Evolutionary conservation across 2,329 filamentous ascomycete genomes (phyloP).

Genomic region (Trichoderma gracile): DNA sequence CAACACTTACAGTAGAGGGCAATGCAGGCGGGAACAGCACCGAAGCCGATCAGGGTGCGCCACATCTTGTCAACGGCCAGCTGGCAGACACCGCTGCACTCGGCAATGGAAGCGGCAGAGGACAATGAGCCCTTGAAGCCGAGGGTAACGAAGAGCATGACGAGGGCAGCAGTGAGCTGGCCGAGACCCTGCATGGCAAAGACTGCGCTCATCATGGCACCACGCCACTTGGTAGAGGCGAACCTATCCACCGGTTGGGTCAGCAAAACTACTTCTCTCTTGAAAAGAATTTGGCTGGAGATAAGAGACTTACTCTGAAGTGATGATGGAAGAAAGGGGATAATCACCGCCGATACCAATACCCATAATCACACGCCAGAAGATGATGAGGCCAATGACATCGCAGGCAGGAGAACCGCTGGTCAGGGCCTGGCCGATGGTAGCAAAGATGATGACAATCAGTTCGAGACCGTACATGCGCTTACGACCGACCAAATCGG

Average conservation of each 20-base stretch:
- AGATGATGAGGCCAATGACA: constrained; percentile 68
- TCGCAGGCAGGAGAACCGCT: constrained; percentile 64
- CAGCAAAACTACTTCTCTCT: neutral
- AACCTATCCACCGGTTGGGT: constrained; percentile 41
- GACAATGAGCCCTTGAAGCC: constrained; percentile 68
- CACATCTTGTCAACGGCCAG: constrained; percentile 78
- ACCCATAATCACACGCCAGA: constrained; percentile 77
- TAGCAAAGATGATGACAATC: constrained; percentile 78
- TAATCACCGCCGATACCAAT: constrained; percentile 60
- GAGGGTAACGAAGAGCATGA: constrained; percentile 72
- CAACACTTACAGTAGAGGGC: constrained; percentile 71
- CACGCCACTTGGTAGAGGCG: constrained; percentile 80
- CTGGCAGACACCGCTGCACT: constrained; percentile 51
- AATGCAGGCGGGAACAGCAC: constrained; percentile 75
- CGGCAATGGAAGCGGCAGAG: constrained; percentile 49
- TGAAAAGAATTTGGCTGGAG: neutral
- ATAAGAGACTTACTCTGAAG: constrained; percentile 63
- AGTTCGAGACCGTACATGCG: constrained; percentile 72
- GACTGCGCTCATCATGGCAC: constrained; percentile 83
- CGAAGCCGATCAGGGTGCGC: constrained; percentile 78
- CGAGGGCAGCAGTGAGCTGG: constrained; percentile 72
- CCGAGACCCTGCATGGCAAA: constrained; percentile 88
- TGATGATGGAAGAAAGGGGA: constrained; percentile 79
- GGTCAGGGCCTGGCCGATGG: constrained; percentile 69
- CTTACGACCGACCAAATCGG: constrained; percentile 76